Base-by-base conservation (phyloP, 768 basidiomycete species). In the Amanita muscaria region DNA sequence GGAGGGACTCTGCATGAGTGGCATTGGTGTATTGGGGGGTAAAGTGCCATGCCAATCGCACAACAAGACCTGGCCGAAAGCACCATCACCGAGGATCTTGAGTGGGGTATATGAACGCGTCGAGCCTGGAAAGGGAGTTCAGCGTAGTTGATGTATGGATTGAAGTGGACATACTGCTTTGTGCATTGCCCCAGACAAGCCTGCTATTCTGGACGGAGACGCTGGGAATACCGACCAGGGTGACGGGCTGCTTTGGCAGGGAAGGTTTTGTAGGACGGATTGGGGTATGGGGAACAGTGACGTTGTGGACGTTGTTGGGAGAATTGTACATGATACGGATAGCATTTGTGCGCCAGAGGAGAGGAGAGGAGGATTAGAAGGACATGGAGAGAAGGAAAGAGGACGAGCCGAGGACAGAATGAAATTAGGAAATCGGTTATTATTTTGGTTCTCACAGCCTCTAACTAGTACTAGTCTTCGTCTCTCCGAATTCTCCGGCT, bases 1-100 rank as follows among this genome's bases (percentile, higher is more conserved):
- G 40, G 84, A 86, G 39, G 89, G 88, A 64, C 89, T 89, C 62
- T 96, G 92, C 93, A 96, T 96, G 29, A 92, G 87, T 16, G 91
- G 91, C 51, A 90, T 67, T 33, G 84, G 83, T 41, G 88, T 88
- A 72, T 88, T 86, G 63, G 89, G 82, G 60, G 91, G 89, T 60
- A 98, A 72, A 50, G 87, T 80, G 59, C 88, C 89, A 73, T 96
- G 91, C 94, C 94, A 99, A 74, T 99, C 96, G 65, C 93, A 96
- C 55, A 99, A 76, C 82, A 88, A 91, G 52, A 99, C 96, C 3
- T 92, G 98, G 41, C 96, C 96, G 59, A 99, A 98, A 5, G 94
- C 97, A 44, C 96, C 96, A 62, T 97, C 94, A 32, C 96, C 96
- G 62, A 99, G 79, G 50, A 88, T 84, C 70, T 98, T 98, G 72